Evolutionary conservation across 129 eudicot genomes (phyloP).

Genomic region (Tanacetum coccineum): DNA sequence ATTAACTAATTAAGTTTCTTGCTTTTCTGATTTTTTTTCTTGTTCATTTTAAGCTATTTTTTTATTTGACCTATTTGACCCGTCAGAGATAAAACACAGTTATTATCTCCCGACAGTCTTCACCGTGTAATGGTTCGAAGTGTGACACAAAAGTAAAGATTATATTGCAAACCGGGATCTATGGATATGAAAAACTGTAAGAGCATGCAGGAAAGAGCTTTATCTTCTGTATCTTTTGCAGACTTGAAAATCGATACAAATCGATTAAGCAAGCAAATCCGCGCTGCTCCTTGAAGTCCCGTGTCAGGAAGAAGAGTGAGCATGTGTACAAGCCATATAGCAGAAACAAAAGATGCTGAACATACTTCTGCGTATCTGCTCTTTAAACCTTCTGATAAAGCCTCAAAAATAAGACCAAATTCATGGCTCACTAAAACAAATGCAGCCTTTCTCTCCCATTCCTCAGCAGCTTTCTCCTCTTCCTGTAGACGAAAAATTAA

Average conservation of each 20-base stretch:
- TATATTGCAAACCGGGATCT: conserved; percentile 57
- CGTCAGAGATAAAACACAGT: too few relatives aligned
- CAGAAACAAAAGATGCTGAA: conserved; percentile 55
- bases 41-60: not conserved
- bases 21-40: not conserved
- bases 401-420: conserved; percentile 73
- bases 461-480: conserved; percentile 66
- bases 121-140: not conserved
- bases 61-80: too few relatives aligned
- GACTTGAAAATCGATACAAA: conserved; percentile 65
- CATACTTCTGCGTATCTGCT: conserved; percentile 63
- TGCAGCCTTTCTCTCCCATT: conserved; percentile 74
- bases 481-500: conserved; percentile 31
- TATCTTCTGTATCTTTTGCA: conserved; percentile 57
- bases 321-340: conserved; percentile 89
- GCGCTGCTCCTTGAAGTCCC: conserved; percentile 71
- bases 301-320: conserved; percentile 69
- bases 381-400: conserved; percentile 64
- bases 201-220: conserved; percentile 73
- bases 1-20: not conserved
- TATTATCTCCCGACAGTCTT: too few relatives aligned
- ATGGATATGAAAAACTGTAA: conserved; percentile 59
- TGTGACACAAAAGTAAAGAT: too few relatives aligned
- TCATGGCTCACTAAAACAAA: conserved; percentile 78
- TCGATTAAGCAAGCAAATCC: conserved; percentile 62